These are phyloP conservation scores for Boletus eberwhitei DNA, from an alignment of 768 basidiomycete genomes.

Conservation along the genomic window DNA sequence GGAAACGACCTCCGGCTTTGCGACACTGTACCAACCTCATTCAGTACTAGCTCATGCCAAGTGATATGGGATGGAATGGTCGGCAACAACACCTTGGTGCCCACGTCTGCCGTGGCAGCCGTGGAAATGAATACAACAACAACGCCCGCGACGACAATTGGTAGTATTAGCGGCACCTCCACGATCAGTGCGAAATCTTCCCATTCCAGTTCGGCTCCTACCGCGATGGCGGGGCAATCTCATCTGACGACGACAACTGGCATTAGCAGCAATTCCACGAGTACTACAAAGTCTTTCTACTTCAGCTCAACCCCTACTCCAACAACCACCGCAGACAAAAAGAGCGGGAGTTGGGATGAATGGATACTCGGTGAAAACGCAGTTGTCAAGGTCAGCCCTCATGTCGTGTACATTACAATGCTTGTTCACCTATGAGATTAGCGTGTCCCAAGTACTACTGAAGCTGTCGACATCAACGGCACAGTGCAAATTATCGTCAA, in stretches of 20 bases:
- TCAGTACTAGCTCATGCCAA: no score
- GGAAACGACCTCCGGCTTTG: no score
- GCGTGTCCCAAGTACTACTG: neutral
- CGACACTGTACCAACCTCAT: no score
- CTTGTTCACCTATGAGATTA: slow-evolving; percentile 2
- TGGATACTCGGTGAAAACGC: neutral
- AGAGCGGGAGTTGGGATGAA: neutral
- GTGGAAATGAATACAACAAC: neutral
- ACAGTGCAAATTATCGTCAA: slow-evolving; percentile 28
- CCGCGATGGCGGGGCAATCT: neutral
- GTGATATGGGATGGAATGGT: slow-evolving; percentile 22
- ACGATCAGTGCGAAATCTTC: neutral
- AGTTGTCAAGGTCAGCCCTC: slow-evolving; percentile 1
- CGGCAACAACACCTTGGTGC: slow-evolving; percentile 2
- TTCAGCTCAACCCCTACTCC: neutral
- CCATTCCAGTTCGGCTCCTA: neutral
- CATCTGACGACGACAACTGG: neutral
- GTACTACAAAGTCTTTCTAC: neutral
- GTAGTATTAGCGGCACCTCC: neutral
- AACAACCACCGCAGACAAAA: neutral
- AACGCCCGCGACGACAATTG: neutral
- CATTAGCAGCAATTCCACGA: neutral
- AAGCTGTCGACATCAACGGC: no score
- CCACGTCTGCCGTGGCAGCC: neutral
- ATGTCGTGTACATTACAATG: neutral